Base-by-base conservation (phyloP, 2,329 filamentous ascomycete species). In the Fusarium metavorans region DNA sequence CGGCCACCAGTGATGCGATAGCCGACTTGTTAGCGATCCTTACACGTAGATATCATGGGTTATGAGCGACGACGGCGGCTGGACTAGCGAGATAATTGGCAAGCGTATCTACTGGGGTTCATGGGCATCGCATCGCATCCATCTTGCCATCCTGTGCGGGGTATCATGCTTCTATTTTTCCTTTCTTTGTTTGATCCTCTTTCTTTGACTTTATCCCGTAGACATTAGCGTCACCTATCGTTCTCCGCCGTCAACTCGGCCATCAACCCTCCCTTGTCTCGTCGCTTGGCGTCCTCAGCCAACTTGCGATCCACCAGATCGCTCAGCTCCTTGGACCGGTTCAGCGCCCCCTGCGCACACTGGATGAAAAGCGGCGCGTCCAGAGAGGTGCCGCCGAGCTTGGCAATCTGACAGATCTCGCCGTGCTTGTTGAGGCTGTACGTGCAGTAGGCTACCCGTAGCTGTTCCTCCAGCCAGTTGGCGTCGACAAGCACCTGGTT, bases 1-100 rank as follows among this genome's bases (percentile, higher is more conserved):
- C 89, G 97, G 71, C 95, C 96, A 72, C 97, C 97, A 2, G 92
- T 97, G 62, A 98, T 98, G 95, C 90, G 95, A 85, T 98, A 87
- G 89, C 27, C 25, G 25, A 45, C 39, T 50, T 54, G 5, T 45
- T 16, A 23, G 20, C 41, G 41, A n/a, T 25, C 13, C 25, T 62
- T 69, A 8, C 65, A 54, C 52, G 62, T 54, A 67, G 66, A 57
- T 67, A 23, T 65, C 50, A 73, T 59, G 60, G 65, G 41, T 71
- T 69, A 76, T 65, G 68, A 74, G 74, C 70, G 61, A 77, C 48
- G 68, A 74, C 41, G 61, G 45, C 58, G 43, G 39, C 60, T 72
- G 59, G 61, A 18, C 20, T 56, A 54, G 50, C 50, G 30, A 54
- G 50, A 54, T 48, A 30, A 62, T 59, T 54, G 39, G 58, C 60